Evolutionary conservation across 208 protist genomes (phyloP), one percentile per base, ranked within the genome.

Genomic region (Trypanosoma avium): DNA sequence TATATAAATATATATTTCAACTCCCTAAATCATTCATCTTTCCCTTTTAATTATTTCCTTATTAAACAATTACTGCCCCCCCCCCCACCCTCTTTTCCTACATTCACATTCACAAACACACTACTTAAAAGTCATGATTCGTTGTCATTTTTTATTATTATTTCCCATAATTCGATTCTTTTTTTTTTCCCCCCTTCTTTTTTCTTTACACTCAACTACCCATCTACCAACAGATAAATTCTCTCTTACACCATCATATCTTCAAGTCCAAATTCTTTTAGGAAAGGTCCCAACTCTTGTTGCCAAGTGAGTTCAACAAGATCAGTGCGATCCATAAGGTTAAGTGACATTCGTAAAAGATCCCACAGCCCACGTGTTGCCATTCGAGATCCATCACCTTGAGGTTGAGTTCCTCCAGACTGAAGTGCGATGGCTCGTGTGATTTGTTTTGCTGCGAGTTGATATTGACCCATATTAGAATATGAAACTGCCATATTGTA

Each of bases 401-500:
- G 79, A 13, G 87, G 83, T 26, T 84, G 75, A 48, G 79, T 86
- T 59, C 72, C 78, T n/a, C 87, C 87, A 27, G 84, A 61, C 69
- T 96, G 90, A 48, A 88, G 57, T 4, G 69, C 74, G 52, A 96
- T 90, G 9, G 90, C 90, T 32, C 81, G 81, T n/a, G 89, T 74
- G 35, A 94, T 63, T 35, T 86, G 78, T 29, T 84, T 86, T 2
- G 84, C 82, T 0, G 88, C 88, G 61, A 74, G 30, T 29, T 36
- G 29, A 75, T 94, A 88, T 50, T 83, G 61, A 17, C 70, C 63
- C 68, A 93, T 73, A 58, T 97, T 97, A 42, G 75, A 91, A 74
- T 90, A 88, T 43, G 86, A 81, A 3, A 97, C 80, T 7, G 84
- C 92, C 75, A 97, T 80, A 73, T 97, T 97, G 80, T 93, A 95